Evolutionary conservation across 345 rosid genomes (phyloP).

Genomic region (Hibiscus tridactylites): DNA sequence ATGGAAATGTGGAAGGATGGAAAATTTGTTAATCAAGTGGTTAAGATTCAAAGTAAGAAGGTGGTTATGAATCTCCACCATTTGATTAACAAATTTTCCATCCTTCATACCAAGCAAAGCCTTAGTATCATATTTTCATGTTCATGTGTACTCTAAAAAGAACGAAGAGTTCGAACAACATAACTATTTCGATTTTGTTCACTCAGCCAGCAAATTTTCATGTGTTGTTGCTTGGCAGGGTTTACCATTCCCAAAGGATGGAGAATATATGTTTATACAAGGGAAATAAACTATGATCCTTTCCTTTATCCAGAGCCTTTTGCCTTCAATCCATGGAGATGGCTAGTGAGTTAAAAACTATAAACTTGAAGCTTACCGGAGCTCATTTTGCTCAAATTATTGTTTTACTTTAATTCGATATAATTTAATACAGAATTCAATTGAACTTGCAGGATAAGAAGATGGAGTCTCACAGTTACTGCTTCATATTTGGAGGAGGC

Average conservation of each 20-base stretch:
- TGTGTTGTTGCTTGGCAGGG: slow-evolving; percentile 32
- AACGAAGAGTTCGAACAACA: too few species aligned
- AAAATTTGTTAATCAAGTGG: too few species aligned
- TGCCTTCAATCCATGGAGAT: slow-evolving; percentile 72
- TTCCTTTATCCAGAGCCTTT: slow-evolving; percentile 52
- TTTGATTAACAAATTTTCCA: too few species aligned
- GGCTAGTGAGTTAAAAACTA: slow-evolving; percentile 11
- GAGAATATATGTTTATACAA: slow-evolving; percentile 85
- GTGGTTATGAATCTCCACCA: too few species aligned
- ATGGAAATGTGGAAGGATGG: too few species aligned
- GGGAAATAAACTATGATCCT: slow-evolving; percentile 77
- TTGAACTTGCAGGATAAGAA: slow-evolving; percentile 43
- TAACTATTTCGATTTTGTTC: too few species aligned
- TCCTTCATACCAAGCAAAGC: too few species aligned
- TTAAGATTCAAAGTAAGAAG: too few species aligned
- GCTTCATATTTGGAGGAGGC: slow-evolving; percentile 83
- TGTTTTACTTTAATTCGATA: neutral
- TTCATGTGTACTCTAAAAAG: too few species aligned
- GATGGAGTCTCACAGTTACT: slow-evolving; percentile 47
- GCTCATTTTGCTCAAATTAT: neutral
- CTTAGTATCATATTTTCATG: too few species aligned
- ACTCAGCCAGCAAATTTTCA: neutral
- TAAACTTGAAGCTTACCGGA: neutral
- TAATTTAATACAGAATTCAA: neutral
- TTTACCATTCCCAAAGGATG: slow-evolving; percentile 78